These are phyloP conservation scores for Stellera chamaejasme DNA, from an alignment of 345 rosid species.

Conservation along the genomic window DNA sequence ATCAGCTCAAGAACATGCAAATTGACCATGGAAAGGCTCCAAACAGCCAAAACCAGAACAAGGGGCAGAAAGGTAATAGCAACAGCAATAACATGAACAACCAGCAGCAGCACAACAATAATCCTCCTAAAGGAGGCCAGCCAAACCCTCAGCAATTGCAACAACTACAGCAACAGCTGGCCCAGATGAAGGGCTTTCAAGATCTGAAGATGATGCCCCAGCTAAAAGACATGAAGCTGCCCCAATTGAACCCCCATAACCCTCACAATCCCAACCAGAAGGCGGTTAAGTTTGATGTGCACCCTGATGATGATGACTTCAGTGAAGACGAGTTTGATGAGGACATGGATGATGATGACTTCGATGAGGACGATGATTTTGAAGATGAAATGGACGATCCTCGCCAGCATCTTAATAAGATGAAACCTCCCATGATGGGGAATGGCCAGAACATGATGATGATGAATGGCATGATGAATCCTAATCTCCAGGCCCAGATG, in stretches of 20 bases:
- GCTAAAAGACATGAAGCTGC: conserved; percentile 52
- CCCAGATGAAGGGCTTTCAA: conserved; percentile 56
- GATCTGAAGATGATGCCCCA: conserved; percentile 49
- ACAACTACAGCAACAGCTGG: conserved; percentile 56
- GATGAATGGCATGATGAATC: conserved; percentile 32
- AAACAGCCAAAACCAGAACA: conserved; percentile 29
- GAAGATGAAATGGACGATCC: conserved; percentile 55
- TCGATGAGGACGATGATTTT: conserved; percentile 35
- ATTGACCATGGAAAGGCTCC: conserved; percentile 56
- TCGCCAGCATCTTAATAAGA: conserved; percentile 33
- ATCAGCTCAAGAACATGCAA: conserved; percentile 72
- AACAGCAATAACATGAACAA: conserved; percentile 19
- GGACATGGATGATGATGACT: conserved; percentile 19
- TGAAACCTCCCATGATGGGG: conserved; percentile 38
- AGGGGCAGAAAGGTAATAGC: conserved; percentile 32
- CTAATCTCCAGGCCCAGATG: conserved; percentile 37
- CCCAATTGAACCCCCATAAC: conserved; percentile 17
- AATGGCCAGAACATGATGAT: conserved; percentile 39
- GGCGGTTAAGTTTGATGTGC: conserved; percentile 31
- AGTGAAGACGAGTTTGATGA: conserved; percentile 38
- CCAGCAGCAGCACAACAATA: conserved; percentile 9
- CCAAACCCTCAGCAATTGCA: conserved; percentile 46
- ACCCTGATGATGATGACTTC: conserved; percentile 44
- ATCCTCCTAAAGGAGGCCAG: conserved; percentile 47
- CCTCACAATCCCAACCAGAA: conserved; percentile 39